Evolutionary conservation across 768 basidiomycete genomes (phyloP), one percentile per base, ranked within the genome.

Genomic region (Exidia glandulosa): DNA sequence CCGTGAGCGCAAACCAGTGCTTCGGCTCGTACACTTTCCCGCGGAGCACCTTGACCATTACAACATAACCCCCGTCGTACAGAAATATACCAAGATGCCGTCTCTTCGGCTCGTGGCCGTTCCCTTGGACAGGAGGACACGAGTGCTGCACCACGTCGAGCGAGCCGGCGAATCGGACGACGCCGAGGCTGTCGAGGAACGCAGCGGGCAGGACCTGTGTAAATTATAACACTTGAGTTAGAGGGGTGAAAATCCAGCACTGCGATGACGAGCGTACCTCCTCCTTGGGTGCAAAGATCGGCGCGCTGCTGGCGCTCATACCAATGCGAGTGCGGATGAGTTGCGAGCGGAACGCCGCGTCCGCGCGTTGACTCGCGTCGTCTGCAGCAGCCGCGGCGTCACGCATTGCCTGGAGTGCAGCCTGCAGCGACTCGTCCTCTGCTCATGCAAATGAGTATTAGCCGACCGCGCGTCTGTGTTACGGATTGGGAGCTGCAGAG

Each of bases 61-160:
- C 78, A 37, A 97, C 72, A 69, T 92, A 97, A 12, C 89, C 92
- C 12, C 88, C 85, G 34, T 79, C 74, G 66, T 94, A 99, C 48
- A 99, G 74, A 71, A 99, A 95, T 19, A 87, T 88, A 32, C 90
- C 94, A 29, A 91, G 79, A 70, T 96, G 97, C 72, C 50, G 25
- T 10, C 16, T 27, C 27, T 54, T 54, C 25, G 27, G 27, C 25
- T 54, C 50, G 25, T 9, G 7, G 9, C 4, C 30, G 27, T 13
- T 23, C 50, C 9, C n/a, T n/a, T n/a, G n/a, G n/a, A n/a, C n/a
- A n/a, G n/a, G n/a, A n/a, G n/a, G 50, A 23, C 9, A 62, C 84
- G 19, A 81, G 67, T 89, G 85, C 63, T 75, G 71, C n/a, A 97
- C 82, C 58, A 94, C 88, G 68, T 97, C 94, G 61, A 98, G 72